Conservation (phyloP, 2,329 filamentous ascomycete species). For the Pyrenochaeta sp. region DNA sequence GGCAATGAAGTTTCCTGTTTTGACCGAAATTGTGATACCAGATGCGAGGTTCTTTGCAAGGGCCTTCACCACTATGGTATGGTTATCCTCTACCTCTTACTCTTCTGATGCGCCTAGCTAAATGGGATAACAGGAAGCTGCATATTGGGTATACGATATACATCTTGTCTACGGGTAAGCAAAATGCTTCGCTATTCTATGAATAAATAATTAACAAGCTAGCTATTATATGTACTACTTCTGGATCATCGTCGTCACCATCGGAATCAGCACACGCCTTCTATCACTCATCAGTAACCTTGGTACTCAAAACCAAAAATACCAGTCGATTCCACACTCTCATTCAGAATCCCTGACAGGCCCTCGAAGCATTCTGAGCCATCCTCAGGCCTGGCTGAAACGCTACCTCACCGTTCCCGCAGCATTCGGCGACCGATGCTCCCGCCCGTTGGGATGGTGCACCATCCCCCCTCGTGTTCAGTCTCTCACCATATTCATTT, state of each 20-base stretch:
- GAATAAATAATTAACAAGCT: not conserved
- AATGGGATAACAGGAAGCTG: slow-evolving; percentile 28
- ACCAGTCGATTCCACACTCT: slow-evolving; percentile 5
- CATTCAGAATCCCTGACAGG: not conserved
- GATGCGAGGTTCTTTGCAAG: slow-evolving; percentile 32
- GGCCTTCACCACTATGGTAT: slow-evolving; percentile 42
- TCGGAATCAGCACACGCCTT: slow-evolving; percentile 36
- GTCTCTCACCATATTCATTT: slow-evolving; percentile 54
- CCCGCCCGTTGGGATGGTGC: slow-evolving; percentile 53
- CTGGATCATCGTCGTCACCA: slow-evolving; percentile 35
- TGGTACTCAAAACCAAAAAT: slow-evolving; percentile 11
- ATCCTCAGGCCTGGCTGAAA: slow-evolving; percentile 27
- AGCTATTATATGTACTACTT: slow-evolving; percentile 46
- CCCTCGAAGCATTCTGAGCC: slow-evolving; percentile 1
- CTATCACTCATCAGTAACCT: slow-evolving; percentile 23
- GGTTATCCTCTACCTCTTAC: not conserved
- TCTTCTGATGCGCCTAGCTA: not conserved
- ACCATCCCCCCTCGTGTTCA: slow-evolving; percentile 60
- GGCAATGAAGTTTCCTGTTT: slow-evolving; percentile 23
- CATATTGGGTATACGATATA: slow-evolving; percentile 38
- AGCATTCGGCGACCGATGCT: slow-evolving; percentile 53
- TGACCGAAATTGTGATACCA: slow-evolving; percentile 32
- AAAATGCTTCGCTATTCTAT: not conserved
- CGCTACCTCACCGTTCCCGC: slow-evolving; percentile 54
- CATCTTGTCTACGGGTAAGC: slow-evolving; percentile 42